phyloP scores from a whole-genome alignment of 164 flowering plant genomes.

The Stephania japonica region DNA sequence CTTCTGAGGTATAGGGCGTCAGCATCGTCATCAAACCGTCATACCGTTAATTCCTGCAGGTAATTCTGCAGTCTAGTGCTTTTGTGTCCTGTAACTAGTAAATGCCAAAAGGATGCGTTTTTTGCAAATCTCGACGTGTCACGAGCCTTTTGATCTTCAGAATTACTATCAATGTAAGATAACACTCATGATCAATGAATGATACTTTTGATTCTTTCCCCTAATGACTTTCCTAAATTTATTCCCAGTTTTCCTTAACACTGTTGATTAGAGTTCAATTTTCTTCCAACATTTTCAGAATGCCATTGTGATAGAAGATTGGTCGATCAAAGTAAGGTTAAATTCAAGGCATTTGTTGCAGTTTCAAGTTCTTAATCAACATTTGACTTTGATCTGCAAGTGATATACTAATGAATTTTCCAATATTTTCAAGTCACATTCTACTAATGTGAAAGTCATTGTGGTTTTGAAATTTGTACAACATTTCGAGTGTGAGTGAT shows the following conservation, averaged over 20 bases:
- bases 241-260: background rate
- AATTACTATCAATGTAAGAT: background rate
- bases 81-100: background rate
- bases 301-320: too few species aligned
- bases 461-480: too few species aligned
- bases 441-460: too few species aligned
- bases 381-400: too few species aligned
- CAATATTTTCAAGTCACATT: too few species aligned
- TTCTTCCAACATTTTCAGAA: too few species aligned
- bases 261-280: background rate
- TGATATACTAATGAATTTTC: too few species aligned
- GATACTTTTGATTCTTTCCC: background rate
- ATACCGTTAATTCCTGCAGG: background rate
- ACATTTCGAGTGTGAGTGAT: too few species aligned
- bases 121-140: background rate
- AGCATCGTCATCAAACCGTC: background rate
- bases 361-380: too few species aligned
- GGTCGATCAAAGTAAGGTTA: too few species aligned
- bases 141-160: background rate
- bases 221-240: background rate
- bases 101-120: background rate
- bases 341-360: too few species aligned
- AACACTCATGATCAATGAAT: background rate
- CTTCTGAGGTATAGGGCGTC: constrained; percentile 19
- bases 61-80: background rate